Evolutionary conservation across 306 rosid genomes (phyloP), one percentile per base, ranked within the genome.

Genomic region (Trifolium repens): DNA sequence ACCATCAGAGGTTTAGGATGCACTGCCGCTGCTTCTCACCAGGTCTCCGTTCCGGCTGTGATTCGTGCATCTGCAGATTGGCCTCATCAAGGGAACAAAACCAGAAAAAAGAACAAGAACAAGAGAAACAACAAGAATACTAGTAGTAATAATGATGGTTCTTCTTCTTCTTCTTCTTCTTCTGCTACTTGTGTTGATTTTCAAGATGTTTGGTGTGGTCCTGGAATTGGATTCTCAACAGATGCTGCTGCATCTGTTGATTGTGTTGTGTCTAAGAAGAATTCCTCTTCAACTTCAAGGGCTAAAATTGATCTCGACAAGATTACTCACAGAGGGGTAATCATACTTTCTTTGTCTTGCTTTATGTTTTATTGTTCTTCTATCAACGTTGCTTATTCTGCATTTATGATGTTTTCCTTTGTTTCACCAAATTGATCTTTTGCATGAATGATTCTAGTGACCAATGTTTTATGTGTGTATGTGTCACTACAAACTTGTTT

Each of bases 131-230:
- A 32, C 35, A 32, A 32, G 6, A 32, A 7, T 1, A 22, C 1
- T 22, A 7, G 9, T 7, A 37, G 15, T 4, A 13, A 7, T 4
- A 46, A 13, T 13, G 16, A 46, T 46, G 16, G 2, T 44, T 44
- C 49, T 44, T 44, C 49, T 44, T 44, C 89, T 13, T 58, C 73
- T 44, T 44, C 49, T 44, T 44, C 49, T 44, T 44, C 89, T 13
- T 58, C 73, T 40, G 81, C 35, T 22, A 10, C 62, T 24, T 58
- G 87, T 80, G 83, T 90, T 64, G 96, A 90, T 84, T 85, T 86
- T 84, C 98, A 90, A 73, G 98, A 96, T 84, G 97, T 88, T 55
- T 92, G 99, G 99, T 92, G 99, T 80, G 97, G 96, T 15, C 98
- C 96, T 9, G 97, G 98, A 69, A 89, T 94, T 80, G 97, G 96